phyloP scores from a whole-genome alignment of 2,329 filamentous ascomycete genomes.

The Ophiostoma sp. region DNA sequence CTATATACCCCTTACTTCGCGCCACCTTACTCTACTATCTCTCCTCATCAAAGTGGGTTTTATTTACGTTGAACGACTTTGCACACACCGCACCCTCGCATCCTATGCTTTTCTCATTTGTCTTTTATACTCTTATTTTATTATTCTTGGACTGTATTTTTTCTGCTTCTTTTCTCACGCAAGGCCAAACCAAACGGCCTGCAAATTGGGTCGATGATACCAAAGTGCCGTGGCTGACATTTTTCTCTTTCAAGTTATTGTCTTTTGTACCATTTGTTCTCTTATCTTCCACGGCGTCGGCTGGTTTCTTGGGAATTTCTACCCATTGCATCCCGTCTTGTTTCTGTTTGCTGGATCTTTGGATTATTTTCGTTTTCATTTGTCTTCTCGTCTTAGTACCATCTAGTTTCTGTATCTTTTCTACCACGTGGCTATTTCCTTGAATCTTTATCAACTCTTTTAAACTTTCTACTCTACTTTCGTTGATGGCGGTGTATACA shows the following conservation, averaged over 20 bases:
- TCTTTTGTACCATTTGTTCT: conserved; percentile 6
- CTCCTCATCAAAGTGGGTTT: not conserved
- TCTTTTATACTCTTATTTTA: not conserved
- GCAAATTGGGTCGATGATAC: conserved; percentile 11
- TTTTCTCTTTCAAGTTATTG: not conserved
- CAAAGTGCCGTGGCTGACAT: not conserved
- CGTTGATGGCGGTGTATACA: not conserved
- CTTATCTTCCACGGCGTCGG: conserved; percentile 6
- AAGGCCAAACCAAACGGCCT: not conserved
- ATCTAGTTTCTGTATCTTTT: not conserved
- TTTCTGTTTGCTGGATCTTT: not conserved
- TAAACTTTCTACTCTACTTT: not conserved
- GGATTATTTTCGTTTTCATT: not conserved
- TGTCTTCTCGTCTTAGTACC: not conserved
- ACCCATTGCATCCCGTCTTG: not conserved
- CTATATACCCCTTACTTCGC: conserved; percentile 4
- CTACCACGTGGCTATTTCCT: not conserved
- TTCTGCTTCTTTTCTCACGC: conserved; percentile 10
- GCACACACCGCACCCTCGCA: not conserved
- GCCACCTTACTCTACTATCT: not conserved
- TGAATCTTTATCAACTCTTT: not conserved
- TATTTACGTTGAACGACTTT: conserved; percentile 5
- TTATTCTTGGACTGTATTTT: not conserved
- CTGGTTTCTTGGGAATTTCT: not conserved
- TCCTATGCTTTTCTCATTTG: conserved; percentile 1